phyloP scores from a whole-genome alignment of 2,329 filamentous ascomycete species.

The Colletotrichum tanaceti region DNA sequence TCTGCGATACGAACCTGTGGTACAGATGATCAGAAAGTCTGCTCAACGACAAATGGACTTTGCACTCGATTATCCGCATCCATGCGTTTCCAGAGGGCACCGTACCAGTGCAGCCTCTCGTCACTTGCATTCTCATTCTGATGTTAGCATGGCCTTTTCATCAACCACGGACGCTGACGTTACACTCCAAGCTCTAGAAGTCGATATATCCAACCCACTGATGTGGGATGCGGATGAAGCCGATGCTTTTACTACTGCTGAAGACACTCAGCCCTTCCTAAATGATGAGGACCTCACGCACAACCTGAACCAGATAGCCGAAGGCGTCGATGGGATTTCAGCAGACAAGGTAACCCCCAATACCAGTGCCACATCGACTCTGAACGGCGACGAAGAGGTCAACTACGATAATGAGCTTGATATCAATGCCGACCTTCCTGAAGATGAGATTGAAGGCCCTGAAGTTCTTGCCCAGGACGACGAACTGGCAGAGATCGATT shows the following conservation, averaged over 20 bases:
- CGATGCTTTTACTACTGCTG: constrained; percentile 5
- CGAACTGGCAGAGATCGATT: constrained; percentile 45
- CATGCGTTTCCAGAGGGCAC: neutral
- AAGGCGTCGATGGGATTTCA: constrained; percentile 14
- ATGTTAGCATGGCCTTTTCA: constrained; percentile 41
- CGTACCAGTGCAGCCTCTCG: neutral
- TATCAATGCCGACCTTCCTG: constrained; percentile 41
- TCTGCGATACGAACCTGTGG: constrained; percentile 21
- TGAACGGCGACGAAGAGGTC: constrained; percentile 49
- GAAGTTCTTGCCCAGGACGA: constrained; percentile 9
- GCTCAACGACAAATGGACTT: constrained; percentile 1
- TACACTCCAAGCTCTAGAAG: constrained; percentile 42
- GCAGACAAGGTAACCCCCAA: constrained; percentile 39
- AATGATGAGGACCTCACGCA: constrained; percentile 21
- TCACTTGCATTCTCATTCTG: constrained; percentile 39
- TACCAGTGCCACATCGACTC: constrained; percentile 49
- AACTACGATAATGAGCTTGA: constrained; percentile 49
- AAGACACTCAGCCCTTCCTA: constrained; percentile 9
- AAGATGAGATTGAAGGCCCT: constrained; percentile 4
- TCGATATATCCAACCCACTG: constrained; percentile 45
- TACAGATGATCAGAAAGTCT: constrained; percentile 15
- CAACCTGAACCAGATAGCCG: constrained; percentile 7
- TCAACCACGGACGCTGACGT: constrained; percentile 45
- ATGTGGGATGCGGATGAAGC: constrained; percentile 40
- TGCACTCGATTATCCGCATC: neutral